These are phyloP conservation scores for Phytophthora tentaculata DNA, from an alignment of 352 stramenopile species.

Conservation along the genomic window DNA sequence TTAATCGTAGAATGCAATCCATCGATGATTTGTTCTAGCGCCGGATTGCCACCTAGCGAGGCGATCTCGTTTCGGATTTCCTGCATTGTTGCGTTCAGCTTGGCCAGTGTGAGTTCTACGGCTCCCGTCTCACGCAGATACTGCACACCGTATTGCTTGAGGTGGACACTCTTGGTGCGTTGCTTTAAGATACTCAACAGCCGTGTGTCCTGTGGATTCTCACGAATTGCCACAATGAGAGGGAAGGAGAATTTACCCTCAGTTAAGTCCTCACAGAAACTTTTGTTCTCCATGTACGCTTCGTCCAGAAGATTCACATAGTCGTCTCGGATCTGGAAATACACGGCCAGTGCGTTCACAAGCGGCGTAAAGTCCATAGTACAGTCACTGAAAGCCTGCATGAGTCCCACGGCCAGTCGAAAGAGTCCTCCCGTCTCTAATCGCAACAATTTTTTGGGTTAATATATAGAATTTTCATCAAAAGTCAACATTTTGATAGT, in stretches of 20 bases:
- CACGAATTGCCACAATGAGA: slow-evolving; percentile 82
- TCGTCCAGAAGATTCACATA: slow-evolving; percentile 97
- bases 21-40: slow-evolving; percentile 64
- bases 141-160: slow-evolving; percentile 95
- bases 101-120: slow-evolving; percentile 59
- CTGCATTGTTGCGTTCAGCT: slow-evolving; percentile 55
- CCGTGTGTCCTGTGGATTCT: slow-evolving; percentile 79
- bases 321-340: slow-evolving; percentile 99
- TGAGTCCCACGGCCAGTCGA: slow-evolving; percentile 94
- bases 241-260: slow-evolving; percentile 98
- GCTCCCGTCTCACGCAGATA: slow-evolving; percentile 79
- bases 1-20: slow-evolving; percentile 62
- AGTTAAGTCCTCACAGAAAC: slow-evolving; percentile 97
- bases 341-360: slow-evolving; percentile 94
- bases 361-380: slow-evolving; percentile 86
- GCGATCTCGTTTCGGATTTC: slow-evolving; percentile 59
- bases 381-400: slow-evolving; percentile 89
- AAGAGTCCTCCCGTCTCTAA: slow-evolving; percentile 96
- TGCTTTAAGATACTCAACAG: slow-evolving; percentile 97
- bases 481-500: too few relatives aligned
- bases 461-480: not conserved
- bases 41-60: slow-evolving; percentile 59
- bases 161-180: slow-evolving; percentile 93
- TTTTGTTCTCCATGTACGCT: slow-evolving; percentile 98
- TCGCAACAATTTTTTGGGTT: not conserved